Percentiles rank a stretch among this genome's conserved stretches.
phyloP scores from a whole-genome alignment of 1,284 basidiomycete species.

The Sporisorium sorghi region DNA sequence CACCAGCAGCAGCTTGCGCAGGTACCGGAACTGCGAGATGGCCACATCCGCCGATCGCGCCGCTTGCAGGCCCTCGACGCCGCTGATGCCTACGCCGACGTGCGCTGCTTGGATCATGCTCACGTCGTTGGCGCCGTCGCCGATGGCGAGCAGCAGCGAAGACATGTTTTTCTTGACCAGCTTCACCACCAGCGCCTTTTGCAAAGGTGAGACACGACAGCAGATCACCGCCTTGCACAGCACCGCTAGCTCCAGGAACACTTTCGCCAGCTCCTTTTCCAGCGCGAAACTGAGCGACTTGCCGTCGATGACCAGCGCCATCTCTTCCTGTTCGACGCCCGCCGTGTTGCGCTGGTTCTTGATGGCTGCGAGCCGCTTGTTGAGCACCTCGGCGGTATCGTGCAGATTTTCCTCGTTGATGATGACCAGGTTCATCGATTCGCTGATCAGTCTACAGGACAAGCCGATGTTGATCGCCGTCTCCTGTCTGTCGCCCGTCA shows the following conservation, averaged over 20 bases:
- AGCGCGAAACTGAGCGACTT: slow-evolving; percentile 92
- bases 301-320: slow-evolving; percentile 95
- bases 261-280: slow-evolving; percentile 88
- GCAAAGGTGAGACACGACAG: slow-evolving; percentile 96
- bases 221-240: slow-evolving; percentile 99
- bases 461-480: slow-evolving; percentile 99
- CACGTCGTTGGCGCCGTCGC: slow-evolving; percentile 76
- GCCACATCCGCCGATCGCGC: slow-evolving; percentile 96
- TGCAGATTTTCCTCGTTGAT: slow-evolving; percentile 89
- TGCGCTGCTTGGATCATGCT: slow-evolving; percentile 76
- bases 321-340: slow-evolving; percentile 87
- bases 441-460: slow-evolving; percentile 94
- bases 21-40: slow-evolving; percentile 96
- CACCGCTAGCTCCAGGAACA: slow-evolving; percentile 93
- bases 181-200: slow-evolving; percentile 98
- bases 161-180: slow-evolving; percentile 97
- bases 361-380: slow-evolving; percentile 87
- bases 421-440: slow-evolving; percentile 95
- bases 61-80: slow-evolving; percentile 97
- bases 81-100: slow-evolving; percentile 97
- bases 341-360: slow-evolving; percentile 85
- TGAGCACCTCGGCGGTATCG: slow-evolving; percentile 86
- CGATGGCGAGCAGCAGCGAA: slow-evolving; percentile 89
- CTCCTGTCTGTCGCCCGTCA: slow-evolving; percentile 97
- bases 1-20: slow-evolving; percentile 94